Evolutionary conservation across 495 filamentous ascomycete genomes (phyloP).

Genomic region (Letharia lupina): DNA sequence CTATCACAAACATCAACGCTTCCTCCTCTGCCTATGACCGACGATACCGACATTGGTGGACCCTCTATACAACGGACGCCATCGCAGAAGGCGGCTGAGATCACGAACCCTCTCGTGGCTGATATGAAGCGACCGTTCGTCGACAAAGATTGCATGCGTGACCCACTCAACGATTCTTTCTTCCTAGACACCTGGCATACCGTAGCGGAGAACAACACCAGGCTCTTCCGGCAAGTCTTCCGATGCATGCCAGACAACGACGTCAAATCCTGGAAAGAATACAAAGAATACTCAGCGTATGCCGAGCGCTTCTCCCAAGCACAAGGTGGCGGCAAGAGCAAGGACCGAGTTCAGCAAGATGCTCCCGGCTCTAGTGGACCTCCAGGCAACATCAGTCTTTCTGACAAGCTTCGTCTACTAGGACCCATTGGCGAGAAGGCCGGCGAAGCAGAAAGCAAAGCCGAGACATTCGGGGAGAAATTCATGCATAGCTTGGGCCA

Average conservation of each 20-base stretch:
- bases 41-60: slow-evolving; percentile 76
- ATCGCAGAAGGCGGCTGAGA: slow-evolving; percentile 36
- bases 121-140: slow-evolving; percentile 60
- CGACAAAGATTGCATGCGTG: slow-evolving; percentile 63
- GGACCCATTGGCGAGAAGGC: slow-evolving; percentile 31
- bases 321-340: slow-evolving; percentile 42
- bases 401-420: slow-evolving; percentile 27
- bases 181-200: slow-evolving; percentile 80
- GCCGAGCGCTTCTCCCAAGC: slow-evolving; percentile 68
- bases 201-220: slow-evolving; percentile 91
- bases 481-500: slow-evolving; percentile 17
- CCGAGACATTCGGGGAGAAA: slow-evolving; percentile 31
- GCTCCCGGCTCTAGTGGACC: slow-evolving; percentile 37
- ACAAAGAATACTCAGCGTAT: slow-evolving; percentile 79
- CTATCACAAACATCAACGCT: slow-evolving; percentile 55
- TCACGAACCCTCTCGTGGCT: slow-evolving; percentile 49
- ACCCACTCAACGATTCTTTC: slow-evolving; percentile 76
- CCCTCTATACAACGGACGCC: slow-evolving; percentile 43
- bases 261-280: slow-evolving; percentile 88
- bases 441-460: slow-evolving; percentile 27
- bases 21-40: slow-evolving; percentile 53
- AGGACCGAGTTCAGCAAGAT: slow-evolving; percentile 39
- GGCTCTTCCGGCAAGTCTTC: slow-evolving; percentile 86
- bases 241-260: slow-evolving; percentile 94
- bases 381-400: slow-evolving; percentile 33